These are phyloP conservation scores for Yamadazyma dendronema DNA, from an alignment of 1,139 yeast species.

Conservation along the genomic window DNA sequence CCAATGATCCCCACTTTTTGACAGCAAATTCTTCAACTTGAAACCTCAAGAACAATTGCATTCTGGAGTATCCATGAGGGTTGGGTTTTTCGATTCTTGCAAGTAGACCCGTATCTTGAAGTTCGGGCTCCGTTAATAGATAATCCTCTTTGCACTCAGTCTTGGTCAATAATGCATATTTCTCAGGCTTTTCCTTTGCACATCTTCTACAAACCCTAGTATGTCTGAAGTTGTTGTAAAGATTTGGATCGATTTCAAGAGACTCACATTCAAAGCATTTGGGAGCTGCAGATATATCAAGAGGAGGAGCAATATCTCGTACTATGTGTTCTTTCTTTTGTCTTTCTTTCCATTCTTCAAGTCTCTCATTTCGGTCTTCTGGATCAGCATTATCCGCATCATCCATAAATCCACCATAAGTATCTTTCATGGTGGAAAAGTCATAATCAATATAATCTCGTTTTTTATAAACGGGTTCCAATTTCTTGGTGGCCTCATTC, in stretches of 20 bases:
- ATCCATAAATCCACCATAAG: conserved; percentile 78
- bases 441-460: conserved; percentile 89
- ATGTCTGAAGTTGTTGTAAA: conserved; percentile 64
- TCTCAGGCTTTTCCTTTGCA: conserved; percentile 71
- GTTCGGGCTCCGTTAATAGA: conserved; percentile 87
- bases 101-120: conserved; percentile 64
- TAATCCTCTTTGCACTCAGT: conserved; percentile 96
- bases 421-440: conserved; percentile 83
- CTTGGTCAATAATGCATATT: conserved; percentile 85
- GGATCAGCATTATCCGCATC: conserved; percentile 27
- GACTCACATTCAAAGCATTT: conserved; percentile 80
- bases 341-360: conserved; percentile 78
- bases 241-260: conserved; percentile 73
- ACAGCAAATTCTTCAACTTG: conserved; percentile 92
- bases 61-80: conserved; percentile 90
- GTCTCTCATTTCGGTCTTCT: conserved; percentile 30
- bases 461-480: conserved; percentile 48
- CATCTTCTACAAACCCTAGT: conserved; percentile 79
- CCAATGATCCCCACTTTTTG: conserved; percentile 93
- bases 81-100: conserved; percentile 87
- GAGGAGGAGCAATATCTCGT: conserved; percentile 64
- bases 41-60: conserved; percentile 86
- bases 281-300: conserved; percentile 69
- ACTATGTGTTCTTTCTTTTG: conserved; percentile 45
- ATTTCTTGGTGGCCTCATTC: conserved; percentile 16